These are phyloP conservation scores for Coffea humblotiana DNA, from an alignment of 305 asterid species.

Conservation along the genomic window DNA sequence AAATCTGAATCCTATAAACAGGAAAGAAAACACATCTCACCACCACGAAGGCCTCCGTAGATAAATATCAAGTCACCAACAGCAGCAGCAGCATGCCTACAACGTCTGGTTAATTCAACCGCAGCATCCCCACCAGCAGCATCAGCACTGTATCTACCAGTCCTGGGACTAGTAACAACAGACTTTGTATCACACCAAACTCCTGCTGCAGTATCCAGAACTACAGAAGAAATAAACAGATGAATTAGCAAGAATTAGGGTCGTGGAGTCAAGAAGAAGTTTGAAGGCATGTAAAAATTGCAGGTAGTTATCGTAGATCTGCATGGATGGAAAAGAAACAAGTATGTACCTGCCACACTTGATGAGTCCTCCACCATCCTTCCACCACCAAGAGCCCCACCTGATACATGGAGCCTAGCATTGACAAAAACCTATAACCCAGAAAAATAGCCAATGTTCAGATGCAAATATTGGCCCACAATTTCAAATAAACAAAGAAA, in stretches of 20 bases:
- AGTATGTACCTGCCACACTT: slow-evolving; percentile 83
- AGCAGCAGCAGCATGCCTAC: slow-evolving; percentile 98
- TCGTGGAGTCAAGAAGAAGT: background rate
- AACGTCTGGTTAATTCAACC: slow-evolving; percentile 91
- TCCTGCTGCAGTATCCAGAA: slow-evolving; percentile 99
- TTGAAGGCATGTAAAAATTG: background rate
- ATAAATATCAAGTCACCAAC: slow-evolving; percentile 96
- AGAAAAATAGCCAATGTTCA: slow-evolving; percentile 11
- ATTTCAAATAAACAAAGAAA: background rate
- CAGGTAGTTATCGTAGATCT: background rate
- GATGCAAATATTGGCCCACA: background rate
- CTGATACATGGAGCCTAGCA: slow-evolving; percentile 99
- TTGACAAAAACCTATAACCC: slow-evolving; percentile 85
- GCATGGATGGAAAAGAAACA: slow-evolving; percentile 10
- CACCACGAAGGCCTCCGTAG: slow-evolving; percentile 99
- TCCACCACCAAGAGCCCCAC: slow-evolving; percentile 99
- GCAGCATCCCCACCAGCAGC: slow-evolving; percentile 99
- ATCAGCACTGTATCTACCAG: slow-evolving; percentile 97
- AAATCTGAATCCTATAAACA: background rate
- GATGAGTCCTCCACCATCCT: slow-evolving; percentile 99
- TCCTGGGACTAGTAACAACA: slow-evolving; percentile 92
- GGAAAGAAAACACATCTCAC: slow-evolving; percentile 45
- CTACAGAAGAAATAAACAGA: slow-evolving; percentile 36
- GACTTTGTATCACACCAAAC: slow-evolving; percentile 98
- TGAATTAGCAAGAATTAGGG: background rate